Conservation (phyloP, 164 flowering plant genomes). For the Vitis rupestris region DNA sequence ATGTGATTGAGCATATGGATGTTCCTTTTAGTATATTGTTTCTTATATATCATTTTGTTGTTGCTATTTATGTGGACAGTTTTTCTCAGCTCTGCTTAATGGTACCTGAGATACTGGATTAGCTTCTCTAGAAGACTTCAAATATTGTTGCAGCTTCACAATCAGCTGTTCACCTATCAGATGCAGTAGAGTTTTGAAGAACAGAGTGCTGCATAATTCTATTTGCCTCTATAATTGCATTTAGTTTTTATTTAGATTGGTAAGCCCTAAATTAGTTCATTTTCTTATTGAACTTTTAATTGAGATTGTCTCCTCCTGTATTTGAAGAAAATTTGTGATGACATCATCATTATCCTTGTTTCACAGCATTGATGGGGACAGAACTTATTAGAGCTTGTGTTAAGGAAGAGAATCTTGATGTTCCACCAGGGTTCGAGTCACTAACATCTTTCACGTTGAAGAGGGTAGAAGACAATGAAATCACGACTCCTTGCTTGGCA, state of each 20-base stretch:
- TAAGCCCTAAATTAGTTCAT: not conserved
- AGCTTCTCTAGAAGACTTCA: constrained; percentile 2
- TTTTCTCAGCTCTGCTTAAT: not conserved
- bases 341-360: not conserved
- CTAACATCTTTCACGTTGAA: constrained; percentile 45
- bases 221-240: not conserved
- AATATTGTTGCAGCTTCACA: not conserved
- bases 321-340: not conserved
- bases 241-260: not conserved
- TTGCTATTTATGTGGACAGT: not conserved
- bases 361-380: constrained; percentile 48
- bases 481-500: constrained; percentile 23
- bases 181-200: not conserved
- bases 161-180: not conserved
- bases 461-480: constrained; percentile 29
- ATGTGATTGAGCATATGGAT: too few relatives aligned
- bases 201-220: not conserved
- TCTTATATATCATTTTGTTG: not conserved
- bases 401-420: constrained; percentile 62
- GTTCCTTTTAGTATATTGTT: too few relatives aligned
- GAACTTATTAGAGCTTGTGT: constrained; percentile 46
- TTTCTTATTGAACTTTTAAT: not conserved
- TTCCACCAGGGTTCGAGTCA: constrained; percentile 77
- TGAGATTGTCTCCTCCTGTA: not conserved
- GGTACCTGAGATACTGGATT: not conserved